phyloP scores from a whole-genome alignment of 192 early-diverging fungal genomes.

The Coemansia sp. region DNA sequence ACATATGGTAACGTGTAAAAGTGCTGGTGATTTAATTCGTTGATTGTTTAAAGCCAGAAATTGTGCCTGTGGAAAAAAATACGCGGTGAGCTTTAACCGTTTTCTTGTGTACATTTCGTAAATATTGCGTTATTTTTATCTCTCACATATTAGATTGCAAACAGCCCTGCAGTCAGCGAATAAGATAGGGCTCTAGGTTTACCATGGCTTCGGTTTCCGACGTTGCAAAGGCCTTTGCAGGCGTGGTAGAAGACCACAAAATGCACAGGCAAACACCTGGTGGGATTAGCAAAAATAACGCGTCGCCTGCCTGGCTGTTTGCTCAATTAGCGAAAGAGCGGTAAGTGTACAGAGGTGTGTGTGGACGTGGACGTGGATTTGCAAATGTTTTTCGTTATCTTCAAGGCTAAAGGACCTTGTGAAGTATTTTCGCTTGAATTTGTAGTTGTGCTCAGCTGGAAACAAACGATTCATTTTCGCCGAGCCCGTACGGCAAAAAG shows the following conservation, averaged over 20 bases:
- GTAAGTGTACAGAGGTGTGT: constrained; percentile 20
- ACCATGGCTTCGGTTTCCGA: constrained; percentile 7
- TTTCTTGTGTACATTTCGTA: not conserved
- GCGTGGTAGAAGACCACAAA: constrained; percentile 25
- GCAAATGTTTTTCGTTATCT: no score
- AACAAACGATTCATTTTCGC: not conserved
- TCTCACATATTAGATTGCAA: not conserved
- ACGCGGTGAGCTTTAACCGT: no score
- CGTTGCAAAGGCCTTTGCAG: constrained; percentile 34
- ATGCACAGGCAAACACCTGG: not conserved
- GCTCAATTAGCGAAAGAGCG: constrained; percentile 30
- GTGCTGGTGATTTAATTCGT: no score
- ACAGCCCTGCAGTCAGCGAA: no score
- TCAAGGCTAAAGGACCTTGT: not conserved
- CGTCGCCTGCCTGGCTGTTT: constrained; percentile 20
- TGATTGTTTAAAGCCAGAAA: no score
- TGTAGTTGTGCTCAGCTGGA: not conserved
- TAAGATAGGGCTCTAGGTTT: not conserved
- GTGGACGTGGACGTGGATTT: not conserved
- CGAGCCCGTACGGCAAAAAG: constrained; percentile 4
- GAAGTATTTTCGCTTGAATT: not conserved
- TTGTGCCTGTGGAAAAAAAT: no score
- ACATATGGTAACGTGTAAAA: no score
- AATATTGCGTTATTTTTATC: constrained; percentile 14
- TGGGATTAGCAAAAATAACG: not conserved